These are phyloP conservation scores for Nicotiana attenuata DNA, from an alignment of 257 asterid species.

Conservation along the genomic window DNA sequence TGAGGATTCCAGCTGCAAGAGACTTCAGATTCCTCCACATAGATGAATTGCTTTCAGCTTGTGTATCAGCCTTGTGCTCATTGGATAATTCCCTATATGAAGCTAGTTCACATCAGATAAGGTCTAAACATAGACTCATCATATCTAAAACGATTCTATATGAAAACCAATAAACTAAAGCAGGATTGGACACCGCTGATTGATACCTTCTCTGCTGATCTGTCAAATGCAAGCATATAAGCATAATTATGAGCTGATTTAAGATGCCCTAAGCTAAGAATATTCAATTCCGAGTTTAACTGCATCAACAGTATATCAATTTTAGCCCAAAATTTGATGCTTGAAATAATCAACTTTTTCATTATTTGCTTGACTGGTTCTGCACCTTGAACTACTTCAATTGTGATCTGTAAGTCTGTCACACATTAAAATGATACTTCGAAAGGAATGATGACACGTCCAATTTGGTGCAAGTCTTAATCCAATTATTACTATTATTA, in stretches of 20 bases:
- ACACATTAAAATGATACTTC: not conserved
- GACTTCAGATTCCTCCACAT: slow-evolving; percentile 74
- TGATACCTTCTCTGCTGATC: not conserved
- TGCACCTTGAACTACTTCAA: not conserved
- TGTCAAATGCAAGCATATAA: slow-evolving; percentile 1
- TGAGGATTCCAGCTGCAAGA: slow-evolving; percentile 61
- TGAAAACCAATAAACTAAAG: not conserved
- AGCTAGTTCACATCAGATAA: not conserved
- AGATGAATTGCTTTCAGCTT: slow-evolving; percentile 36
- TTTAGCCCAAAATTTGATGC: not conserved
- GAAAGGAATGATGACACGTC: not conserved
- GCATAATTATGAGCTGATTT: not conserved
- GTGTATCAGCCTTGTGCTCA: slow-evolving; percentile 30
- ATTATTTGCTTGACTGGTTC: not conserved
- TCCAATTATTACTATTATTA: no score
- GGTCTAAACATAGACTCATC: not conserved
- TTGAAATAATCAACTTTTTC: not conserved
- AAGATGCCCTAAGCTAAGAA: not conserved
- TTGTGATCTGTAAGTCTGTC: not conserved
- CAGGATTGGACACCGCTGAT: not conserved
- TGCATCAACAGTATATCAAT: not conserved
- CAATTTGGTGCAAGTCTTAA: not conserved
- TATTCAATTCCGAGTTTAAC: not conserved
- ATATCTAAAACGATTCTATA: not conserved
- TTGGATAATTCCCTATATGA: slow-evolving; percentile 33